Base-by-base conservation (phyloP, 2,329 filamentous ascomycete genomes). In the Shiraia sp. region DNA sequence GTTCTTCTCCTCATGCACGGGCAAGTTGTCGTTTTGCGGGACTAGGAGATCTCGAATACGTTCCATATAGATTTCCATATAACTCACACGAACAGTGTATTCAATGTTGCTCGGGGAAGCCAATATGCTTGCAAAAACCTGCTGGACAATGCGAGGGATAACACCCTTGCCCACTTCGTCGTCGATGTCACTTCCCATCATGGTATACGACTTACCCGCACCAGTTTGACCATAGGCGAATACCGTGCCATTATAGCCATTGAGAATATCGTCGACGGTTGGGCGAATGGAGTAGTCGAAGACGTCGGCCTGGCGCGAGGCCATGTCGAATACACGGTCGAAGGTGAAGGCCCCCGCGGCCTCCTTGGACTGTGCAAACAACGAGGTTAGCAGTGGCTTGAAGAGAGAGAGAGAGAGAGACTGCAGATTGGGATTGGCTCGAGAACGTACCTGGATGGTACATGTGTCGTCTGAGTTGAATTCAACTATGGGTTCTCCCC, bases 31-130 rank as follows among this genome's bases (percentile, higher is more conserved):
- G 72, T 97, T 96, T 47, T 91, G 87, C 9, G 93, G 93, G 16
- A 87, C 85, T 51, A 99, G 76, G 63, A 99, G 74, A 82, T 99
- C 93, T 62, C 92, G 84, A 69, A 99, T 97, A 58, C 88, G 85
- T 75, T 99, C 93, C 93, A 97, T 99, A 77, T 99, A 99, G 53
- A 99, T 97, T 73, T 99, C 93, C 91, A 99, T 96, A 73, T 97
- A 97, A 72, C 90, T 96, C 65, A 97, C 92, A 42, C 91, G 85
- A 38, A 99, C 92, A n/a, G 91, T 97, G 72, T 97, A 97, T 73
- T 97, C 93, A 69, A 97, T 96, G 56, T 89, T 95, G 61, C 85
- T 85, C 30, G 92, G 89, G 59, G 90, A 96, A 15, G 88, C 84
- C 73, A 96, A 79, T 70, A 97, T 97, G 73, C 88, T 95, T 59